These are phyloP conservation scores for Kodamaea derodonti DNA, from an alignment of 1,139 yeast genomes.

Conservation along the genomic window DNA sequence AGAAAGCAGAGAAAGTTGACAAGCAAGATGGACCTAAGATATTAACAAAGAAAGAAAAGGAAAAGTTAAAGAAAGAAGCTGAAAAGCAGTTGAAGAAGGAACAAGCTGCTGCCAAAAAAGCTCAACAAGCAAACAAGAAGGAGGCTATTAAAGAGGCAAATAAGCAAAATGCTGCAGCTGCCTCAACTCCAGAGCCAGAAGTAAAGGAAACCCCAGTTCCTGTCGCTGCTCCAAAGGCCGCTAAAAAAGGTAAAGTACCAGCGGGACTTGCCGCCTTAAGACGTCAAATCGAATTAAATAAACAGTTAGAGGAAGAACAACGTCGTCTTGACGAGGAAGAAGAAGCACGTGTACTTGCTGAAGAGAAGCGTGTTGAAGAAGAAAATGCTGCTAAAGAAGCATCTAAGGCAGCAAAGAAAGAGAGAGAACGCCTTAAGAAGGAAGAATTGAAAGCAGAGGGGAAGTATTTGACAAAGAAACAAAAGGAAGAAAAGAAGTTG, in stretches of 20 bases:
- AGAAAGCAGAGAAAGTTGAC: slow-evolving; percentile 58
- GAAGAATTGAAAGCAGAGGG: slow-evolving; percentile 92
- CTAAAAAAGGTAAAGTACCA: slow-evolving; percentile 59
- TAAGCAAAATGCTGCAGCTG: slow-evolving; percentile 51
- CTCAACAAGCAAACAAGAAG: slow-evolving; percentile 56
- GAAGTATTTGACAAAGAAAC: slow-evolving; percentile 83
- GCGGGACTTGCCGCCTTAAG: slow-evolving; percentile 79
- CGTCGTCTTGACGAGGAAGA: slow-evolving; percentile 66
- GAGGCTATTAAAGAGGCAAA: slow-evolving; percentile 63
- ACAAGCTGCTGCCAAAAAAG: slow-evolving; percentile 80
- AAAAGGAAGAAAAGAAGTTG: slow-evolving; percentile 84
- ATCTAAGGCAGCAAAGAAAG: slow-evolving; percentile 70
- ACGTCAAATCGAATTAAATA: slow-evolving; percentile 82
- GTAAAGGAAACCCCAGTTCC: slow-evolving; percentile 22
- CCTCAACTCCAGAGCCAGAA: slow-evolving; percentile 24
- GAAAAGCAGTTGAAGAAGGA: slow-evolving; percentile 95
- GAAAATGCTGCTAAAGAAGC: slow-evolving; percentile 69
- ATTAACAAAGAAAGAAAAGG: slow-evolving; percentile 95
- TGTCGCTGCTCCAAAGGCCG: slow-evolving; percentile 21
- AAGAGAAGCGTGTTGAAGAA: slow-evolving; percentile 55
- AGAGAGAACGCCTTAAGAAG: slow-evolving; percentile 74
- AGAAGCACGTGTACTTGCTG: slow-evolving; percentile 60
- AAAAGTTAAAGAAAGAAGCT: slow-evolving; percentile 93
- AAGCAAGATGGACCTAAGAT: slow-evolving; percentile 51
- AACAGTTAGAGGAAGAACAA: slow-evolving; percentile 75